Evolutionary conservation across 805 yeast species (phyloP), one percentile per base, ranked within the genome.

Genomic region (Brettanomyces anomalus): DNA sequence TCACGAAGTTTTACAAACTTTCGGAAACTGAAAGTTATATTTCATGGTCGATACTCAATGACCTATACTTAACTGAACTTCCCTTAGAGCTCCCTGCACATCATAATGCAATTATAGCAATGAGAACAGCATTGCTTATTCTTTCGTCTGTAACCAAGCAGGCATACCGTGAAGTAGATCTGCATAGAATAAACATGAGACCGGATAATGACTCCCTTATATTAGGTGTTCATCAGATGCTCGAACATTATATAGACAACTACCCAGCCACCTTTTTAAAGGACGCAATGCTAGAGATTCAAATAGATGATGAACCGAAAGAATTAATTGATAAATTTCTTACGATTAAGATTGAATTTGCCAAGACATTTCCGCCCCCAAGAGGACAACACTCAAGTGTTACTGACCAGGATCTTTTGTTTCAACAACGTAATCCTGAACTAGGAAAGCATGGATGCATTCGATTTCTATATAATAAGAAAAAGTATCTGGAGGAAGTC

Each of bases 41-140:
- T 33, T 77, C 84, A 2, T 88, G 95, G 95, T 60, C 76, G n/a
- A 69, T 87, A 2, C 68, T 79, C n/a, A 77, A 77, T 51, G 97
- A 88, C 57, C 66, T 79, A 10, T 76, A 80, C 55, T 73, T 79
- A 43, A 77, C 94, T 2, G 85, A 84, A 32, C 67, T 82, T 15
- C 70, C 78, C 8, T 61, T 88, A 31, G 79, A 76, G 52, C 71
- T 77, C 7, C 93, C 96, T 1, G 79, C 85, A 3, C 90, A 86
- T 57, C 71, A 81, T 21, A 75, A 82, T 28, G 87, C 96, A 0
- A 55, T 85, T 41, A 83, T 86, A 3, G 71, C 77, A 24, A 60
- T 87, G 36, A 75, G 75, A 36, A 66, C 86, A 24, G 76, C 90
- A 17, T 30, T 48, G 8, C 41, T 55, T n/a, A 42, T 60, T 2